A percentile compares a stretch with the other conserved stretches of the same genome.
phyloP scores from a whole-genome alignment of 108 stramenopile species.

The Epithemia pelagica region DNA sequence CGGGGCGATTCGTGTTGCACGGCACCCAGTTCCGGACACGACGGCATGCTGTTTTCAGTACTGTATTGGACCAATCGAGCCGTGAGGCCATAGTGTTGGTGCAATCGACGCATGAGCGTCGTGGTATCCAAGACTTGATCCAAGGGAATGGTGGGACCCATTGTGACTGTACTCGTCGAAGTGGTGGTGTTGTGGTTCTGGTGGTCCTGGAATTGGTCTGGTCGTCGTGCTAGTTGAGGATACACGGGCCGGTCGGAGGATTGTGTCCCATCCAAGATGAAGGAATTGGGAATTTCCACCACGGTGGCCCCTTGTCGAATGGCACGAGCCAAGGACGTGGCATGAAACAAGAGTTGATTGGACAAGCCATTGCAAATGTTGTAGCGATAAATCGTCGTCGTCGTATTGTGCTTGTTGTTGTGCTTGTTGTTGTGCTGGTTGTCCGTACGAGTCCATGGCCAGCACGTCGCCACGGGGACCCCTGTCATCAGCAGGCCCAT shows the following conservation, averaged over 20 bases:
- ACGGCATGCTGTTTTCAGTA: no score
- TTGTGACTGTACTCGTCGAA: background rate
- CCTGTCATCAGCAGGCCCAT: no score
- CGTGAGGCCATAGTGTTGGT: background rate
- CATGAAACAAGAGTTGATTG: conserved; percentile 7
- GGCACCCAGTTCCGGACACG: no score
- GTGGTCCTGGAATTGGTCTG: conserved; percentile 1
- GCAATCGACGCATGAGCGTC: background rate
- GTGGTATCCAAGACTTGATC: background rate
- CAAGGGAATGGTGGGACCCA: conserved; percentile 9
- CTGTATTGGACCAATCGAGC: background rate
- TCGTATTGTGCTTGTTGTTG: no score
- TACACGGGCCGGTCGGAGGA: background rate
- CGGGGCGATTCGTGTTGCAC: no score
- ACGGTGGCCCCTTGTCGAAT: background rate
- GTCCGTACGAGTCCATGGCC: no score
- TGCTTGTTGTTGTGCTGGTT: no score
- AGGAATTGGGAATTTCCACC: conserved; percentile 14
- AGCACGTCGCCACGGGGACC: no score
- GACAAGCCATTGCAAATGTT: conserved; percentile 16
- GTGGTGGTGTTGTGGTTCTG: background rate
- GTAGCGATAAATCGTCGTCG: conserved; percentile 1
- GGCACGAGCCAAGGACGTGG: conserved; percentile 1
- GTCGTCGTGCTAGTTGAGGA: background rate
- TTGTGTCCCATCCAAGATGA: conserved; percentile 13